A percentile compares a stretch with the other conserved stretches of the same genome.
These are phyloP conservation scores for Microdochium bolleyi DNA, from an alignment of 2,329 filamentous ascomycete species.

Conservation along the genomic window DNA sequence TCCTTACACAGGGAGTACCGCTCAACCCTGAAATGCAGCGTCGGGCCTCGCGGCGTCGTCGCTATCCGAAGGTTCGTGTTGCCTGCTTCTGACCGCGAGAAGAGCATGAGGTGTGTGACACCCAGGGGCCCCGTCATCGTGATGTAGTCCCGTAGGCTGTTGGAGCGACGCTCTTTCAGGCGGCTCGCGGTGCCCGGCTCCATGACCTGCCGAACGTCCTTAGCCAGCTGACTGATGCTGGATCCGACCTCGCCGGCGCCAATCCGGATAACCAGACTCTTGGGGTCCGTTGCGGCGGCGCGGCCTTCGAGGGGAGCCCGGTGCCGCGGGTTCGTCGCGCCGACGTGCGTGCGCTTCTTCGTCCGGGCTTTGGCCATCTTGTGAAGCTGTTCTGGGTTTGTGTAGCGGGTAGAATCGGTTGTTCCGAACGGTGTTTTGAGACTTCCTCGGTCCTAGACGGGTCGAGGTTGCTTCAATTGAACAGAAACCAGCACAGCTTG, in stretches of 20 bases:
- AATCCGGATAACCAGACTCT: constrained; percentile 97
- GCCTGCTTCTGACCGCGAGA: constrained; percentile 80
- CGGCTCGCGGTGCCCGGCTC: constrained; percentile 88
- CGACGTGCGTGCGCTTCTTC: constrained; percentile 84
- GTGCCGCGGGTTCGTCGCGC: constrained; percentile 52
- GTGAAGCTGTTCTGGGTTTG: not conserved
- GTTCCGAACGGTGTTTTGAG: no score
- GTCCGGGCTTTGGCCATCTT: constrained; percentile 71
- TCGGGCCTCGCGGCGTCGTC: constrained; percentile 82
- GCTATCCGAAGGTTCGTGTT: constrained; percentile 90
- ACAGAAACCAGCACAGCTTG: no score
- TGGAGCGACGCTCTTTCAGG: constrained; percentile 81
- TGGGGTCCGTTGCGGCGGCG: constrained; percentile 63
- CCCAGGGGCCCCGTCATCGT: constrained; percentile 93
- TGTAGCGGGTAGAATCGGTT: not conserved
- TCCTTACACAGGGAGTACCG: constrained; percentile 93
- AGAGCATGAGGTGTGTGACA: constrained; percentile 86
- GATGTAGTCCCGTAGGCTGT: constrained; percentile 84
- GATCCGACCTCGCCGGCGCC: constrained; percentile 89
- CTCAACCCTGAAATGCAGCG: constrained; percentile 88
- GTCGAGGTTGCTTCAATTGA: no score
- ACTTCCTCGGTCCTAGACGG: no score
- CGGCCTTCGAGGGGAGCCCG: constrained; percentile 45
- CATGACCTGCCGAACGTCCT: constrained; percentile 90
- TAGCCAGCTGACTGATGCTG: constrained; percentile 83